A percentile compares a stretch with the other conserved stretches of the same genome.
These are phyloP conservation scores for Glutinoglossum americanum DNA, from an alignment of 495 filamentous ascomycete genomes.

Conservation along the genomic window DNA sequence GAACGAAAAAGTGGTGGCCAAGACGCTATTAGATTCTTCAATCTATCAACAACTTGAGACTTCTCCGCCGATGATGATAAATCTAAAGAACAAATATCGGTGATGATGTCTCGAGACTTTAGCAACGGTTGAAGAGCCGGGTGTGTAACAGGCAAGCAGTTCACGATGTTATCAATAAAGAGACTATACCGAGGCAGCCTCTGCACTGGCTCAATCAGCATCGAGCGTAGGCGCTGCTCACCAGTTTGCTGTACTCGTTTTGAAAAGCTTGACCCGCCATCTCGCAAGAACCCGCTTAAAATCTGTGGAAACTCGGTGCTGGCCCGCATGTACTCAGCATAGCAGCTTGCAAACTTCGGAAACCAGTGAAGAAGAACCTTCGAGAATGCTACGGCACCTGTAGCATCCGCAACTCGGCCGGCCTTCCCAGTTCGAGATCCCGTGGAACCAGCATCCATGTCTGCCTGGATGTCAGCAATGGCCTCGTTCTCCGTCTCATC, in stretches of 20 bases:
- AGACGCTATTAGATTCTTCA: conserved; percentile 50
- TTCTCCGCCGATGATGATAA: conserved; percentile 38
- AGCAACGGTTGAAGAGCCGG: conserved; percentile 59
- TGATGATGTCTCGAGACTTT: conserved; percentile 73
- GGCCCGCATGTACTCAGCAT: conserved; percentile 73
- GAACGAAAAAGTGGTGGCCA: conserved; percentile 62
- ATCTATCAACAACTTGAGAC: conserved; percentile 42
- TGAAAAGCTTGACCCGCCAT: conserved; percentile 56
- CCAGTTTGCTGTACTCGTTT: conserved; percentile 60
- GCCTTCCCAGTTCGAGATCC: neutral
- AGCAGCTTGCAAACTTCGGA: conserved; percentile 70
- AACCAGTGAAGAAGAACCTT: conserved; percentile 72
- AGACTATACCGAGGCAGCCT: conserved; percentile 84
- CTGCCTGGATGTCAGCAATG: conserved; percentile 15
- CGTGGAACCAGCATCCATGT: neutral
- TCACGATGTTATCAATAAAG: conserved; percentile 84
- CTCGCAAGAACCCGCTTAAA: conserved; percentile 49
- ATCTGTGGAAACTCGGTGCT: conserved; percentile 67
- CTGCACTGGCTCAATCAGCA: conserved; percentile 91
- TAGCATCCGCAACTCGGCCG: conserved; percentile 17
- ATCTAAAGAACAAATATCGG: conserved; percentile 84
- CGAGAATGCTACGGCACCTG: conserved; percentile 51
- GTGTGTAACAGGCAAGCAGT: conserved; percentile 61
- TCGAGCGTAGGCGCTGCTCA: conserved; percentile 77
- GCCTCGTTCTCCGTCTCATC: conserved; percentile 71